Evolutionary conservation across 2,329 filamentous ascomycete species (phyloP).

Genomic region (Fusarium sp.): DNA sequence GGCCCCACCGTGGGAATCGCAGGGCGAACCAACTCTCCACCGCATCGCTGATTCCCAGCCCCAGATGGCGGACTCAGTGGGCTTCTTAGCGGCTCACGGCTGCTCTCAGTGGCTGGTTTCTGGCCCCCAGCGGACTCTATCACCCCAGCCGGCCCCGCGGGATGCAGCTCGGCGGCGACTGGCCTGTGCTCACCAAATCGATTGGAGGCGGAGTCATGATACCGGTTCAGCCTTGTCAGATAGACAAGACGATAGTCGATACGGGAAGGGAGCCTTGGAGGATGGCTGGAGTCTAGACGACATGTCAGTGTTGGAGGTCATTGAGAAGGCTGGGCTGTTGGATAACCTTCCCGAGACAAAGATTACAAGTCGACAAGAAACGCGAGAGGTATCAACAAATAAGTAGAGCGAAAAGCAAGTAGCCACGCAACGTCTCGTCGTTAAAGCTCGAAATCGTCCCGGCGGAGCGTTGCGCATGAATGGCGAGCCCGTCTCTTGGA

Average conservation of each 20-base stretch:
- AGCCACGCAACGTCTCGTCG: conserved; percentile 16
- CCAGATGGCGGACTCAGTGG: conserved; percentile 23
- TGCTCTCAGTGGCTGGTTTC: conserved; percentile 21
- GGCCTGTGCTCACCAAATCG: conserved; percentile 17
- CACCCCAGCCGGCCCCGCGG: conserved; percentile 17
- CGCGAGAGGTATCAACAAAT: not conserved
- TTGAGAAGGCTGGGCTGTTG: not conserved
- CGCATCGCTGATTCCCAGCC: conserved; percentile 31
- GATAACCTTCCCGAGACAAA: not conserved
- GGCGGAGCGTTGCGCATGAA: conserved; percentile 1
- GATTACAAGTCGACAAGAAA: not conserved
- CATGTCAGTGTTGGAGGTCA: not conserved
- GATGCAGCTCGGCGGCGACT: conserved; percentile 34
- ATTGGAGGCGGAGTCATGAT: conserved; percentile 33
- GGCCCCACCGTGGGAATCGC: conserved; percentile 26
- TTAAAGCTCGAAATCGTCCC: conserved; percentile 19
- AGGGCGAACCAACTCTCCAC: conserved; percentile 43
- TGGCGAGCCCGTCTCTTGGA: conserved; percentile 8
- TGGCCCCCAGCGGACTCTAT: conserved; percentile 22
- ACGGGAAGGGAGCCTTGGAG: conserved; percentile 7
- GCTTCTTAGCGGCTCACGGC: conserved; percentile 5
- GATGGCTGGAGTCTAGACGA: conserved; percentile 2
- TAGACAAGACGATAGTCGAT: conserved; percentile 19
- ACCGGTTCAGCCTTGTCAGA: conserved; percentile 41
- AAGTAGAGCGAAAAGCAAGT: conserved; percentile 6